Evolutionary conservation across 257 asterid genomes (phyloP).

Genomic region (Solanum sparsipilum): DNA sequence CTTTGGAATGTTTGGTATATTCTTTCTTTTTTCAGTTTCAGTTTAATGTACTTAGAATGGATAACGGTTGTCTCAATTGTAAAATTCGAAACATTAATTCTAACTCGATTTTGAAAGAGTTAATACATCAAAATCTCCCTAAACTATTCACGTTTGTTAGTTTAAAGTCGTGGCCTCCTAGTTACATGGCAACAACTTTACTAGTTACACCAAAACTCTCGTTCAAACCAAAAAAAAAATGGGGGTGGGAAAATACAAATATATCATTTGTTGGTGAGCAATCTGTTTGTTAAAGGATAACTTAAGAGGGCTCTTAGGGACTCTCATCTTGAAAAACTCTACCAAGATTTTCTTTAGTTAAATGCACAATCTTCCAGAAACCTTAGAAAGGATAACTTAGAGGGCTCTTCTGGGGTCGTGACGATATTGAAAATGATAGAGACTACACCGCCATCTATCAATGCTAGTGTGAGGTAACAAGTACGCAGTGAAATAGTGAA

Average conservation of each 20-base stretch:
- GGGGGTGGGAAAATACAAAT: neutral
- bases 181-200: neutral
- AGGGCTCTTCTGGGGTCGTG: neutral
- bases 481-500: neutral
- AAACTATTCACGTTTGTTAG: neutral
- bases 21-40: neutral
- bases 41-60: neutral
- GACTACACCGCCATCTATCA: neutral
- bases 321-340: neutral
- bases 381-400: neutral
- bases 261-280: neutral
- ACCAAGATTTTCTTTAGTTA: neutral
- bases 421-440: neutral
- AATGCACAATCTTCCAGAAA: neutral
- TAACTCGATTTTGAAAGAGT: neutral
- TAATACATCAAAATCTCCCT: neutral
- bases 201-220: neutral
- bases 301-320: neutral
- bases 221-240: neutral
- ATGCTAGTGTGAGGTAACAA: neutral
- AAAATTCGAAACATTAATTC: neutral
- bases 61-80: neutral
- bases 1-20: neutral
- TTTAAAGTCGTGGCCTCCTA: neutral
- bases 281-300: neutral